phyloP scores from a whole-genome alignment of 768 basidiomycete genomes.

The Xerocomellus chrysenteron region DNA sequence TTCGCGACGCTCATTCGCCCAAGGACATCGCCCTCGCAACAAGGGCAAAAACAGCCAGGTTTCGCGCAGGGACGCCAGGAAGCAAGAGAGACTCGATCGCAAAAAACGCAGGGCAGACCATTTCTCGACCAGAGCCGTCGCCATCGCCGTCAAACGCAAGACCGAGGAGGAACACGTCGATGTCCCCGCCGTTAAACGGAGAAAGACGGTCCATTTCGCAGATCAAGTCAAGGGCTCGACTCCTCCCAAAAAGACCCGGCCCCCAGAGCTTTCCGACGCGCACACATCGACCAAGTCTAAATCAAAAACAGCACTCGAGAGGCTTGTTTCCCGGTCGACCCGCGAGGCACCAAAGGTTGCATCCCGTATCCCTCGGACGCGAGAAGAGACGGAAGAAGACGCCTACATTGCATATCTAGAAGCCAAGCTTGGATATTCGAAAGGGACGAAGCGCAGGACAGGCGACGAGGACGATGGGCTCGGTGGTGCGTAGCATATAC shows the following conservation, averaged over 20 bases:
- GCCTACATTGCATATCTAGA: slow-evolving; percentile 85
- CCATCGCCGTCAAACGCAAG: slow-evolving; percentile 34
- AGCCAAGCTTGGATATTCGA: slow-evolving; percentile 60
- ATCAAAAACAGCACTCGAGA: slow-evolving; percentile 35
- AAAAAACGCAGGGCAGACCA: slow-evolving; percentile 65
- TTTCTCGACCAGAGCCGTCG: slow-evolving; percentile 39
- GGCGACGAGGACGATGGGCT: slow-evolving; percentile 73
- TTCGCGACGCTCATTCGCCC: not conserved
- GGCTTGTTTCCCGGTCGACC: slow-evolving; percentile 24
- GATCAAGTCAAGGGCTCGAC: slow-evolving; percentile 1
- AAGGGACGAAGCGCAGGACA: slow-evolving; percentile 43
- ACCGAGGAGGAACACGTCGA: slow-evolving; percentile 46
- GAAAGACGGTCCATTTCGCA: slow-evolving; percentile 42
- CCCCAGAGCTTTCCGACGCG: not conserved
- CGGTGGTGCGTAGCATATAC: slow-evolving; percentile 55
- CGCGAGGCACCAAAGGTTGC: slow-evolving; percentile 1
- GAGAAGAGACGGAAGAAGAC: slow-evolving; percentile 69
- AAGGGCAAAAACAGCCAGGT: slow-evolving; percentile 14
- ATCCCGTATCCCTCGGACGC: slow-evolving; percentile 28
- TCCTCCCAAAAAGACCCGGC: not conserved
- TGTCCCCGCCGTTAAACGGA: slow-evolving; percentile 38
- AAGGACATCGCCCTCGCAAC: slow-evolving; percentile 4
- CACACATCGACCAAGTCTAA: slow-evolving; percentile 7
- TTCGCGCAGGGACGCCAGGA: slow-evolving; percentile 63
- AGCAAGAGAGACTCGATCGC: slow-evolving; percentile 53